Conservation (phyloP, 176 grass and related monocot species). For the Pharus latifolius region DNA sequence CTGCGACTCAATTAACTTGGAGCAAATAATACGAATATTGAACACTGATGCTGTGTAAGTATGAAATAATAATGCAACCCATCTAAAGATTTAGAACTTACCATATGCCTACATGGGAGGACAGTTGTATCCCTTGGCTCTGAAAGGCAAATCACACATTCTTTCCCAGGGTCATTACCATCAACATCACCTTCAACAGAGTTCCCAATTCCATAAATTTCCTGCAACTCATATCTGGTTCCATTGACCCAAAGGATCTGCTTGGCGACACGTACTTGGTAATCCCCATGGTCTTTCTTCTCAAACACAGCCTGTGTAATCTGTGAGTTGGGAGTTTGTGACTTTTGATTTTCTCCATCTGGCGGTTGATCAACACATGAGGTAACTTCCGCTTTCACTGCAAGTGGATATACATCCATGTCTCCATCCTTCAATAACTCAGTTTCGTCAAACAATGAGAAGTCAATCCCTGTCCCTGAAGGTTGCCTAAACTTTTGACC, state of each 20-base stretch:
- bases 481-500: slow-evolving; percentile 55
- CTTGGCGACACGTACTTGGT: slow-evolving; percentile 41
- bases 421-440: slow-evolving; percentile 35
- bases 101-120: slow-evolving; percentile 67
- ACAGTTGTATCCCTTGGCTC: slow-evolving; percentile 60
- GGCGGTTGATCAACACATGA: background rate
- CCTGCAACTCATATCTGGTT: slow-evolving; percentile 43
- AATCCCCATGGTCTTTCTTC: slow-evolving; percentile 40
- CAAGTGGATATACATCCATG: slow-evolving; percentile 37
- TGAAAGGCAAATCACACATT: slow-evolving; percentile 56
- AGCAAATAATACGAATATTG: too few relatives aligned
- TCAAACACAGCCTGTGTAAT: slow-evolving; percentile 59
- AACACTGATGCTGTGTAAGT: too few relatives aligned
- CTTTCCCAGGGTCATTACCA: slow-evolving; percentile 53
- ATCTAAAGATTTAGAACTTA: slow-evolving; percentile 4
- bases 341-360: slow-evolving; percentile 24
- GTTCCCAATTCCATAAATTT: slow-evolving; percentile 62
- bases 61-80: background rate
- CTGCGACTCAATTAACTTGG: too few relatives aligned
- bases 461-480: slow-evolving; percentile 49
- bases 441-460: slow-evolving; percentile 34
- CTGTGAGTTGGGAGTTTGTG: slow-evolving; percentile 34
- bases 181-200: slow-evolving; percentile 45
- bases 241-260: slow-evolving; percentile 55
- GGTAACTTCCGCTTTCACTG: slow-evolving; percentile 47